Evolutionary conservation across 2,329 filamentous ascomycete species (phyloP).

Genomic region (Microcyclosporella mali): DNA sequence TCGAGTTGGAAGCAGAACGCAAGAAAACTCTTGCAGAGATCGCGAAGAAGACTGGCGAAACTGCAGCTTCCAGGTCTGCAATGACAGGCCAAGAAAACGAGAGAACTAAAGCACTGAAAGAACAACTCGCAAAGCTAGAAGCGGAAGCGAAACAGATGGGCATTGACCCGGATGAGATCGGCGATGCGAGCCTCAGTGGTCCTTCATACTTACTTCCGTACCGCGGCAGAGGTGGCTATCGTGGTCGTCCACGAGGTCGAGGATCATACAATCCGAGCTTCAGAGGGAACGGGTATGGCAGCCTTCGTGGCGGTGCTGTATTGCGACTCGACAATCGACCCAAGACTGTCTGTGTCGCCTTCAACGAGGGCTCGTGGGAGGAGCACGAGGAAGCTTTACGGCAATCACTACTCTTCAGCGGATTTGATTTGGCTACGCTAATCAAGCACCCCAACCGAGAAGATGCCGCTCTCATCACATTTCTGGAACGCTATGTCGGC

Average conservation of each 20-base stretch:
- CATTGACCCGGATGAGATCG: slow-evolving; percentile 52
- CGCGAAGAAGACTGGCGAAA: slow-evolving; percentile 44
- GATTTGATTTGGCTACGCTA: slow-evolving; percentile 35
- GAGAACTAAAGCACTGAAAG: slow-evolving; percentile 60
- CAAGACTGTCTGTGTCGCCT: slow-evolving; percentile 57
- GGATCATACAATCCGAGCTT: slow-evolving; percentile 40
- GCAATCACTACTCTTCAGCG: slow-evolving; percentile 52
- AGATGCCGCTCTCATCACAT: slow-evolving; percentile 37
- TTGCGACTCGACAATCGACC: slow-evolving; percentile 70
- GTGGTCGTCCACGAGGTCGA: slow-evolving; percentile 32
- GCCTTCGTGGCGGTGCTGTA: slow-evolving; percentile 44
- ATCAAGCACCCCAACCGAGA: slow-evolving; percentile 34
- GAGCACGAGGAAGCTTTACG: slow-evolving; percentile 63
- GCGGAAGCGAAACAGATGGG: slow-evolving; percentile 65
- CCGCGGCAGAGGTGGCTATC: slow-evolving; percentile 22
- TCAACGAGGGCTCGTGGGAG: slow-evolving; percentile 52
- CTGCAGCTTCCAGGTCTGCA: slow-evolving; percentile 5
- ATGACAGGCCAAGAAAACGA: slow-evolving; percentile 30
- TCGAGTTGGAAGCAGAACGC: slow-evolving; percentile 58
- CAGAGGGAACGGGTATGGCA: slow-evolving; percentile 43
- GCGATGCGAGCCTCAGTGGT: slow-evolving; percentile 18
- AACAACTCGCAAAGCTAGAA: slow-evolving; percentile 66
- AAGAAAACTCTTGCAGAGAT: slow-evolving; percentile 62
- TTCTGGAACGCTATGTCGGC: slow-evolving; percentile 52
- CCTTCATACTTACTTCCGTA: slow-evolving; percentile 4